Evolutionary conservation across 176 grass and related monocot genomes (phyloP).

Genomic region (maize (Zea mays)): Zm-B73-REFERENCE-NAM-5.0 NC_050105.1:148345501-148346000

Average conservation of each 20-base stretch:
- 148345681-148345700: constrained; percentile 66
- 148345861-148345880: no score
- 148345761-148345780: constrained; percentile 11
- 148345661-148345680: constrained; percentile 65
- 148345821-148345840: no score
- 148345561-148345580: constrained; percentile 30
- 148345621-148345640: constrained; percentile 74
- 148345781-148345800: no score
- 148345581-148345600: neutral
- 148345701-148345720: constrained; percentile 60
- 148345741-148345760: constrained; percentile 9
- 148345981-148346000: neutral
- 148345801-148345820: no score
- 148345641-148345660: constrained; percentile 81
- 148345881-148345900: no score
- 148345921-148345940: no score
- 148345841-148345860: no score
- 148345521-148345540: constrained; percentile 59
- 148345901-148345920: no score
- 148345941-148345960: neutral
- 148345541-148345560: constrained; percentile 8
- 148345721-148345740: neutral
- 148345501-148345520: constrained; percentile 53
- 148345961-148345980: neutral
- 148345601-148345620: constrained; percentile 6